A percentile compares a stretch with the other conserved stretches of the same genome.
Conservation (phyloP, 176 grass and related monocot species). For the Carex scoparia region DNA sequence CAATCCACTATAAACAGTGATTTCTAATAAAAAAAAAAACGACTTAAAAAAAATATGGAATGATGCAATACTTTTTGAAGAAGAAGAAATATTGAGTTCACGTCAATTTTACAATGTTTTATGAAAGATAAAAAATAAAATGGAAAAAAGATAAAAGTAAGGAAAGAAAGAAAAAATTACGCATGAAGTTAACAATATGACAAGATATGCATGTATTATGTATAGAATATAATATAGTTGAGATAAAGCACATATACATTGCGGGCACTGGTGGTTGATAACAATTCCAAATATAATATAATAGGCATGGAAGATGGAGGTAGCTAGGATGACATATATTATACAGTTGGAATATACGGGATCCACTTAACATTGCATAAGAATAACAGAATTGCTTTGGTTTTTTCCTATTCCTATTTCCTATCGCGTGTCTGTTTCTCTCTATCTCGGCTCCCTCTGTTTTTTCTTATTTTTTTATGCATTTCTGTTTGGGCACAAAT, state of each 20-base stretch:
- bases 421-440: neutral
- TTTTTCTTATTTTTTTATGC: neutral
- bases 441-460: neutral
- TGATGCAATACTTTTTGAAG: too few relatives aligned
- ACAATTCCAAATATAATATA: neutral
- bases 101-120: too few relatives aligned
- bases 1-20: neutral
- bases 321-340: neutral
- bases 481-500: neutral
- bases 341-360: neutral
- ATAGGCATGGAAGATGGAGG: too few relatives aligned
- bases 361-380: constrained; percentile 7
- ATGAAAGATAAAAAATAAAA: too few relatives aligned
- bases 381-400: constrained; percentile 21
- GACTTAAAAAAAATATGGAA: too few relatives aligned
- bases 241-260: too few relatives aligned
- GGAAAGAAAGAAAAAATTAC: too few relatives aligned
- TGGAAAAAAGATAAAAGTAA: too few relatives aligned
- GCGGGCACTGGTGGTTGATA: neutral
- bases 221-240: too few relatives aligned
- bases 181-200: neutral
- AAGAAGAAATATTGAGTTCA: too few relatives aligned
- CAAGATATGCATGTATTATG: neutral
- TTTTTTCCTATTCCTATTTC: neutral
- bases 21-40: too few relatives aligned